These are phyloP conservation scores for Candida nonsorbophila DNA, from an alignment of 805 yeast species.

Conservation along the genomic window DNA sequence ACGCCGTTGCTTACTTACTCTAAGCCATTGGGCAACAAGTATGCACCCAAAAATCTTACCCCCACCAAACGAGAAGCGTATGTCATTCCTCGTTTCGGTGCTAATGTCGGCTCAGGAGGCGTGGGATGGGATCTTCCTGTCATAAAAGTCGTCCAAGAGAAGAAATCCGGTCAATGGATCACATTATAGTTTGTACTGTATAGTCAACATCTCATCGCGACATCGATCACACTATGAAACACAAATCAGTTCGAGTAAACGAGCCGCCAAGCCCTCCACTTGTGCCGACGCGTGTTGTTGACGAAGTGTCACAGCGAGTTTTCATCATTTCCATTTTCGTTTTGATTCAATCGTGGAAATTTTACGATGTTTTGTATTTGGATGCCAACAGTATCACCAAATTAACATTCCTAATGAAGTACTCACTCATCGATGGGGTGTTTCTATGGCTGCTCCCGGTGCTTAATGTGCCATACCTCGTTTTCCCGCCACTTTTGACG, in stretches of 20 bases:
- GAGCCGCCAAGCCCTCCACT: no score
- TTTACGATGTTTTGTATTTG: constrained; percentile 62
- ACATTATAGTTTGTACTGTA: constrained; percentile 10
- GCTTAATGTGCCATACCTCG: constrained; percentile 69
- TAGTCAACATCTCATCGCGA: constrained; percentile 4
- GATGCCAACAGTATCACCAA: constrained; percentile 48
- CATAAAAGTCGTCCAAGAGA: constrained; percentile 67
- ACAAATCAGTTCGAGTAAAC: no score
- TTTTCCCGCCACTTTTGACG: constrained; percentile 56
- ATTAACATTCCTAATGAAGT: constrained; percentile 62
- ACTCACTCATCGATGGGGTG: constrained; percentile 65
- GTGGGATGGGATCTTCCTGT: constrained; percentile 89
- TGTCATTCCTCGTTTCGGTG: constrained; percentile 88
- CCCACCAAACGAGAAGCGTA: constrained; percentile 76
- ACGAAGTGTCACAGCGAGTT: constrained; percentile 71
- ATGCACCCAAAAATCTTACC: constrained; percentile 67
- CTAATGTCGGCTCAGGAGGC: constrained; percentile 75
- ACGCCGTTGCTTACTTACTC: constrained; percentile 78
- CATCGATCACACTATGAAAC: no score
- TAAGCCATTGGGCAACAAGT: constrained; percentile 87
- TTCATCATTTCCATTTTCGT: constrained; percentile 61
- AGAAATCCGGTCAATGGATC: constrained; percentile 65
- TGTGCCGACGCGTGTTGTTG: constrained; percentile 63
- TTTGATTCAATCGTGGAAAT: constrained; percentile 80
- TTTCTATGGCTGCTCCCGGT: constrained; percentile 68